Evolutionary conservation across 139 green algal genomes (phyloP).

Genomic region (Auxenochlorella pyrenoidosa): DNA sequence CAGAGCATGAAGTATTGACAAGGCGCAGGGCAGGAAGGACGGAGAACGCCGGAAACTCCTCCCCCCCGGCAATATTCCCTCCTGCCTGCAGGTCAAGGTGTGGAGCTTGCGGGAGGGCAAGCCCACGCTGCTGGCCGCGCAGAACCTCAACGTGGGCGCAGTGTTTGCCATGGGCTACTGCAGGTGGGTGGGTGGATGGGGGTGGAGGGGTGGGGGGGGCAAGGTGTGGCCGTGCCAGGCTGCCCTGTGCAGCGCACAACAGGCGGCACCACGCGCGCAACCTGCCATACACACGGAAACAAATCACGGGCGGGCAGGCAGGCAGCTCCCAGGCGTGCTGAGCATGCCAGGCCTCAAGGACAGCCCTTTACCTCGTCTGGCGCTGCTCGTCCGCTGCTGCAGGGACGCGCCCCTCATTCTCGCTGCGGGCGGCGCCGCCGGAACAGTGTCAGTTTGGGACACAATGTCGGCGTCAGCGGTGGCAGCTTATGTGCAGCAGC

Average conservation of each 20-base stretch:
- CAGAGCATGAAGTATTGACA: no score
- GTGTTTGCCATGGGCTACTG: constrained; percentile 71
- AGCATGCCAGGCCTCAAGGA: not conserved
- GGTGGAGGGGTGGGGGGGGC: not conserved
- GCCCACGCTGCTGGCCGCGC: constrained; percentile 70
- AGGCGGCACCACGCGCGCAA: no score
- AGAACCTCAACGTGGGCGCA: constrained; percentile 82
- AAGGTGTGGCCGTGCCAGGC: not conserved
- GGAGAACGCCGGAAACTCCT: not conserved
- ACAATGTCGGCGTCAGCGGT: constrained; percentile 55
- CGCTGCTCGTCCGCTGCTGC: constrained; percentile 40
- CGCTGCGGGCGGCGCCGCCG: constrained; percentile 86
- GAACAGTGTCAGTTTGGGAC: constrained; percentile 88
- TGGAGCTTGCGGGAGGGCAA: constrained; percentile 81
- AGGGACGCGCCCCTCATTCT: constrained; percentile 74
- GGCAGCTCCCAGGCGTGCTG: constrained; percentile 2
- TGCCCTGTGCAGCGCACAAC: not conserved
- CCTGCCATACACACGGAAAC: no score
- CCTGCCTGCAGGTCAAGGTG: constrained; percentile 82
- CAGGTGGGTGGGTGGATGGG: not conserved
- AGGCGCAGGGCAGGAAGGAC: no score
- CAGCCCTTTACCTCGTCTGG: no score
- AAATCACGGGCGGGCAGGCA: not conserved
- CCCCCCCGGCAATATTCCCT: no score
- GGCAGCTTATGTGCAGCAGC: constrained; percentile 23